Evolutionary conservation across 2,329 filamentous ascomycete genomes (phyloP).

Genomic region (Sclerotinia sclerotiorum): DNA sequence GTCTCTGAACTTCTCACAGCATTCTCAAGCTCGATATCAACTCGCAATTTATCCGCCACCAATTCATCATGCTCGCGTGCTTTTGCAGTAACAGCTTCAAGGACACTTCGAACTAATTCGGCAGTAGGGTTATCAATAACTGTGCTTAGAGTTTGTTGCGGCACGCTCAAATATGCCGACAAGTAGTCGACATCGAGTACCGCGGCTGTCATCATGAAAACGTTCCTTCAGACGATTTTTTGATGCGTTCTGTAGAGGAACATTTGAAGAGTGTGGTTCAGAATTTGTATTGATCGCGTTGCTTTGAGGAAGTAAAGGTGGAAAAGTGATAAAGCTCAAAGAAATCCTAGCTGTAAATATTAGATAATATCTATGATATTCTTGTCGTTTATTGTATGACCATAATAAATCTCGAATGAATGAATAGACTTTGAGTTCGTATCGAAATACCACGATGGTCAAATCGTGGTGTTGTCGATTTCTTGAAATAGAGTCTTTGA

Average conservation of each 20-base stretch:
- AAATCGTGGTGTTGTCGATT: constrained; percentile 21
- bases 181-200: constrained; percentile 71
- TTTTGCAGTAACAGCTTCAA: constrained; percentile 73
- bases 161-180: constrained; percentile 68
- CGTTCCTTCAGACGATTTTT: constrained; percentile 17
- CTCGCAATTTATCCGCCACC: constrained; percentile 81
- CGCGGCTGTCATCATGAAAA: constrained; percentile 56
- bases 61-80: constrained; percentile 80
- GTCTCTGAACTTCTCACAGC: constrained; percentile 80
- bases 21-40: constrained; percentile 92
- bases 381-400: background rate
- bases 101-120: constrained; percentile 73
- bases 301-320: constrained; percentile 15
- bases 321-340: background rate
- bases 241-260: constrained; percentile 18
- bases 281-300: constrained; percentile 16
- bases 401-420: constrained; percentile 1
- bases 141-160: constrained; percentile 61
- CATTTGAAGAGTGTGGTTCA: constrained; percentile 16
- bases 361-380: constrained; percentile 2
- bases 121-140: constrained; percentile 68
- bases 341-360: background rate
- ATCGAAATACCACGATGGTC: constrained; percentile 18
- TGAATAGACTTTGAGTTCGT: background rate
- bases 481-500: constrained; percentile 20